These are phyloP conservation scores for Cynara cardunculus DNA, from an alignment of 129 eudicot species.

Conservation along the genomic window DNA sequence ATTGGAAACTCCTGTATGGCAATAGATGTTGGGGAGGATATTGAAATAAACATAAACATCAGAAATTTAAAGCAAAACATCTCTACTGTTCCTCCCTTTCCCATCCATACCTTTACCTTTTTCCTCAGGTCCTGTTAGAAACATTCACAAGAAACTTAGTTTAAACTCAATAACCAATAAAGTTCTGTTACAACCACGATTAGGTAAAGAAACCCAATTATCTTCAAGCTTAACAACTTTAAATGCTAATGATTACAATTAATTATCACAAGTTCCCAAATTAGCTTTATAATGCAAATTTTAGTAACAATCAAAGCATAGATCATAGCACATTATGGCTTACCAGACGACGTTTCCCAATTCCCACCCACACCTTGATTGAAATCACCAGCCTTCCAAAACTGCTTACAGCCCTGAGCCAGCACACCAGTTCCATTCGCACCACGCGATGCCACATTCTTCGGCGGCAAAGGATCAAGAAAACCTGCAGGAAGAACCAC, in stretches of 20 bases:
- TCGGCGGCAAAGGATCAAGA: slow-evolving; percentile 60
- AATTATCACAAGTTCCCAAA: not conserved
- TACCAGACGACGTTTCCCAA: slow-evolving; percentile 54
- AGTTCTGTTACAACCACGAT: not conserved
- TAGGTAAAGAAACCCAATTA: not conserved
- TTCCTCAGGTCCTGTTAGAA: not conserved
- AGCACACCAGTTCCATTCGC: not conserved
- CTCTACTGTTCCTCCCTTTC: not conserved
- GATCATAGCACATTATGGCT: not conserved
- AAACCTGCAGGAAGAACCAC: slow-evolving; percentile 54
- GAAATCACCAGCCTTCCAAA: slow-evolving; percentile 86
- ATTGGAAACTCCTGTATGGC: not conserved
- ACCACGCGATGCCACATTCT: slow-evolving; percentile 11
- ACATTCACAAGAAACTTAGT: not conserved
- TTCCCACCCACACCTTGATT: slow-evolving; percentile 35
- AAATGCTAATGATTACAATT: not conserved
- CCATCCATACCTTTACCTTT: not conserved
- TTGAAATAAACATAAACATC: not conserved
- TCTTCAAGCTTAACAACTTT: not conserved
- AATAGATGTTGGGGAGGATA: not conserved
- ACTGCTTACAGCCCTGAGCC: slow-evolving; percentile 41
- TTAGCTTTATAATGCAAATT: not conserved
- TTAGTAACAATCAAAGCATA: not conserved
- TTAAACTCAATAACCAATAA: not conserved
- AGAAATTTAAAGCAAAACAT: slow-evolving; percentile 4